These are phyloP conservation scores for Annulohypoxylon bovei DNA, from an alignment of 495 filamentous ascomycete genomes.

Conservation along the genomic window DNA sequence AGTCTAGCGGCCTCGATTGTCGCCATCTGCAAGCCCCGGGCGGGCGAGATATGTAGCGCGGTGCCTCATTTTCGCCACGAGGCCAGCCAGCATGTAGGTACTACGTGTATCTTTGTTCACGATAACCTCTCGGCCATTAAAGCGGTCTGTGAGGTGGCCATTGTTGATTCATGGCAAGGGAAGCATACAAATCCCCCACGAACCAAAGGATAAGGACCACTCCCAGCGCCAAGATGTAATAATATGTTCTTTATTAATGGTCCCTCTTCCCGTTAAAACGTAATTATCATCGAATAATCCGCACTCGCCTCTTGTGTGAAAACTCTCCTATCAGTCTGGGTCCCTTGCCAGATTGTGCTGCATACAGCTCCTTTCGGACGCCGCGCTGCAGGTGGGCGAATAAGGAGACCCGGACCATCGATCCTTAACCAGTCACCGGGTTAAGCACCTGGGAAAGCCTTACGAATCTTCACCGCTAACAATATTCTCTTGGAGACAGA, in stretches of 20 bases:
- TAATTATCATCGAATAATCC: constrained; percentile 15
- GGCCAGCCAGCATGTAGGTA: constrained; percentile 4
- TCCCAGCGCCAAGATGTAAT: constrained; percentile 17
- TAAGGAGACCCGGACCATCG: constrained; percentile 14
- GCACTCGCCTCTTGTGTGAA: background rate
- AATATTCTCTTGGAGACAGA: background rate
- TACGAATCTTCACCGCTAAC: constrained; percentile 17
- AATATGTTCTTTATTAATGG: constrained; percentile 9
- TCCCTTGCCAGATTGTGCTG: constrained; percentile 33
- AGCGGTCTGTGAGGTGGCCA: constrained; percentile 11
- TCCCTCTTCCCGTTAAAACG: background rate
- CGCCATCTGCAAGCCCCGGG: constrained; percentile 8
- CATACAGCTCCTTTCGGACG: constrained; percentile 36
- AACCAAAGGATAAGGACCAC: background rate
- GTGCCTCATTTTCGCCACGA: constrained; percentile 33
- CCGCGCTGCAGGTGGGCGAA: constrained; percentile 33
- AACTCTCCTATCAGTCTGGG: constrained; percentile 14
- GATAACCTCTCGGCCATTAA: constrained; percentile 9
- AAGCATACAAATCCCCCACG: constrained; percentile 33
- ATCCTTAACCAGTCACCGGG: constrained; percentile 21
- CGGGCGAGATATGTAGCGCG: constrained; percentile 7
- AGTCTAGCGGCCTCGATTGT: background rate
- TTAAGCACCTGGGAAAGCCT: constrained; percentile 3
- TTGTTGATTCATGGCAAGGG: constrained; percentile 17
- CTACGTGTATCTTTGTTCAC: constrained; percentile 16